Percentiles rank a stretch among this genome's conserved stretches.
These are phyloP conservation scores for Agapanthus africanus DNA, from an alignment of 106 monocot genomes.

Conservation along the genomic window DNA sequence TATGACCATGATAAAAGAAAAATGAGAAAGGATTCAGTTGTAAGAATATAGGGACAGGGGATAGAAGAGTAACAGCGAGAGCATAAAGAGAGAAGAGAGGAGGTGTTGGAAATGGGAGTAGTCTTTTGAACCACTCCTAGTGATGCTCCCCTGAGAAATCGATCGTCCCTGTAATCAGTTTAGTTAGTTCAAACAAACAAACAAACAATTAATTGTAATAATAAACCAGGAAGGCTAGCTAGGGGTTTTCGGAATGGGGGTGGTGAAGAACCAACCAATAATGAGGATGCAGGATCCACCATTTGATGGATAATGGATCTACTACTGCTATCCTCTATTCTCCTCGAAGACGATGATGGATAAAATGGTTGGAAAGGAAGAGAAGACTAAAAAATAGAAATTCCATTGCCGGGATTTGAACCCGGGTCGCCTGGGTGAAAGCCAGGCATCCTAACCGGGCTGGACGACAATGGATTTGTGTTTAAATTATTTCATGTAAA, in stretches of 20 bases:
- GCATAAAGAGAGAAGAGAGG: constrained; percentile 44
- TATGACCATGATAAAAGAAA: neutral
- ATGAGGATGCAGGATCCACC: constrained; percentile 17
- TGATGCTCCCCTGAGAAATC: constrained; percentile 85
- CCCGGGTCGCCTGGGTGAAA: too few species aligned
- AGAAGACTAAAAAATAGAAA: too few species aligned
- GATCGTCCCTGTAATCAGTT: constrained; percentile 43
- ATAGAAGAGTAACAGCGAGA: constrained; percentile 9
- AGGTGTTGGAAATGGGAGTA: constrained; percentile 93
- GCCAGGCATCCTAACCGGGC: too few species aligned
- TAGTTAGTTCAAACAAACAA: neutral
- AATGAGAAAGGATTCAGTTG: too few species aligned
- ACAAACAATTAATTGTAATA: neutral
- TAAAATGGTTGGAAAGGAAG: too few species aligned
- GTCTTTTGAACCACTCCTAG: constrained; percentile 97
- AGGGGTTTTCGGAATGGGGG: neutral
- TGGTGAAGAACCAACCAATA: constrained; percentile 46
- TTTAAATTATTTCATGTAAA: too few species aligned
- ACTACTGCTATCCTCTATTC: too few species aligned
- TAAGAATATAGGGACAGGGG: too few species aligned
- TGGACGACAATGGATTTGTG: too few species aligned
- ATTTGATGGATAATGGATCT: too few species aligned
- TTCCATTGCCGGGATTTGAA: too few species aligned
- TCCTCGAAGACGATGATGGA: too few species aligned
- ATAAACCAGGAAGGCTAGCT: neutral